A percentile compares a stretch with the other conserved stretches of the same genome.
phyloP scores from a whole-genome alignment of 495 filamentous ascomycete genomes.

The Hypoxylon trugodes region DNA sequence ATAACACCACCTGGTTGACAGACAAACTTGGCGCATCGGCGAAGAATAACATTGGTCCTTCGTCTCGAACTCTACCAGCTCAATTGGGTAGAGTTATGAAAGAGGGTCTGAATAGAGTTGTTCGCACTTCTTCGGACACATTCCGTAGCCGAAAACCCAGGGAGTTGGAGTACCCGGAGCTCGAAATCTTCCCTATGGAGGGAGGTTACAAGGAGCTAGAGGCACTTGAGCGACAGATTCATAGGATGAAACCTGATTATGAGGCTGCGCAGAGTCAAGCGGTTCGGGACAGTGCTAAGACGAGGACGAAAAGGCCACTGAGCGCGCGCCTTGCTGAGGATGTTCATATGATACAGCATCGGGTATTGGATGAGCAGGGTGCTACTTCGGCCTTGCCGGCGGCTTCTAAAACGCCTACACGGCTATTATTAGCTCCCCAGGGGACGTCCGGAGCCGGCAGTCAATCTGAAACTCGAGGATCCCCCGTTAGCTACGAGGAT shows the following conservation, averaged over 20 bases:
- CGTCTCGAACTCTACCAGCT: conserved; percentile 37
- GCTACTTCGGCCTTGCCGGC: background rate
- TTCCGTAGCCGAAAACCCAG: conserved; percentile 9
- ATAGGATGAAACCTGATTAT: conserved; percentile 44
- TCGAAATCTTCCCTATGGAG: conserved; percentile 45
- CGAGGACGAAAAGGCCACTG: conserved; percentile 22
- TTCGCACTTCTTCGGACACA: conserved; percentile 23
- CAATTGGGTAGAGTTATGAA: conserved; percentile 47
- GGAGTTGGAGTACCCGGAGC: conserved; percentile 48
- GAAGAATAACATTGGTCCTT: conserved; percentile 12
- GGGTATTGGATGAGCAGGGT: conserved; percentile 7
- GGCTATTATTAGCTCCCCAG: conserved; percentile 2
- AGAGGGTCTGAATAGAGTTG: conserved; percentile 16
- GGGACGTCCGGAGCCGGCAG: conserved; percentile 5
- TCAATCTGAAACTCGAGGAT: background rate
- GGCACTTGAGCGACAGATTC: conserved; percentile 46
- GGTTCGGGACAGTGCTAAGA: conserved; percentile 13
- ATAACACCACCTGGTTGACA: conserved; percentile 21
- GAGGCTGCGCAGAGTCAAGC: conserved; percentile 10
- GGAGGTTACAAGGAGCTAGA: conserved; percentile 44
- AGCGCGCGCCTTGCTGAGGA: conserved; percentile 37
- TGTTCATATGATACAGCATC: conserved; percentile 38
- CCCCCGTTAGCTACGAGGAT: conserved; percentile 25
- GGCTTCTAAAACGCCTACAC: conserved; percentile 3
- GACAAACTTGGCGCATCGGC: conserved; percentile 11